Evolutionary conservation across 2,329 filamentous ascomycete genomes (phyloP), one percentile per base, ranked within the genome.

Genomic region (Xylariaceae sp.): DNA sequence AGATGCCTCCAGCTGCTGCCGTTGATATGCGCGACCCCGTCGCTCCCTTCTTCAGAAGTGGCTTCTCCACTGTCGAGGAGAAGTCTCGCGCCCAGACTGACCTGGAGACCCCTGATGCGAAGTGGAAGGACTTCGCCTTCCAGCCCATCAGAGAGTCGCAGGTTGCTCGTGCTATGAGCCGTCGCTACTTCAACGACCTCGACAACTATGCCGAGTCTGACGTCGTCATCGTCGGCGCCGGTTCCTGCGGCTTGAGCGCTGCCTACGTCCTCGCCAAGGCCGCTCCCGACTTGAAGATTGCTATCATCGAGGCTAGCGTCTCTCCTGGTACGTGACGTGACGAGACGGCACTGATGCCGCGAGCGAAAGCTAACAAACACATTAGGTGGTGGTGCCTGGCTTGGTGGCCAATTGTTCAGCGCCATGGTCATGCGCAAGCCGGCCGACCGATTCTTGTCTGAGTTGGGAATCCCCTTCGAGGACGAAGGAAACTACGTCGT

Each of bases 391-490:
- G 92, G 92, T 69, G 92, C 91, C 62, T 96, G 92, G 92, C 85
- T 96, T 51, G 92, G 92, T 59, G 92, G 92, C 15, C 92, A 96
- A 79, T 88, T 96, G 59, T 96, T 97, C 84, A 90, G 86, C 62
- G 92, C 92, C 71, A 96, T 96, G 92, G 83, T 96, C 53, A 92
- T 97, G 87, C 88, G 92, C 70, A 95, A 94, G 80, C 91, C 92
- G 10, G 92, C 92, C 56, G 89, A 96, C 71, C 83, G 83, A 58
- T 96, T 96, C 79, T 79, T 96, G 60, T 80, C 82, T 48, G 90
- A 95, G 70, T 75, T 96, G 13, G 90, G 89, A 60, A 87, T 96
- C 5, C 86, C 89, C 0, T 96, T 88, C 72, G 92, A 96, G 70
- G 90, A 96, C 64, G 92, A 96, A 71, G 89, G 89, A 55, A 83